Percentiles rank a stretch among this genome's conserved stretches.
Conservation (phyloP, 495 filamentous ascomycete genomes). For the Daldinia childiae region DNA sequence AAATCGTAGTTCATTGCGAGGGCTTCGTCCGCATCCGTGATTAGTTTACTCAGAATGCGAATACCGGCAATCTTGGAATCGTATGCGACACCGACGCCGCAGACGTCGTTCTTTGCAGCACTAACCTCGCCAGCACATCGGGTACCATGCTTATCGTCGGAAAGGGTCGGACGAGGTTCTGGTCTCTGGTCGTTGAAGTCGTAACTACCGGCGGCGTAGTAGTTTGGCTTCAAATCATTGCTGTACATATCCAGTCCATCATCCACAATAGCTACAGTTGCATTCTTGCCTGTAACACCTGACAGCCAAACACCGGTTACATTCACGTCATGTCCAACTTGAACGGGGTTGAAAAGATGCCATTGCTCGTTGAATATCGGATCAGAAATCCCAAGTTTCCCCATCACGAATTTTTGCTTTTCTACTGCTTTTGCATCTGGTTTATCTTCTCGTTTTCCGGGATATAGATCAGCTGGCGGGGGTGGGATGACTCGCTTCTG, state of each 20-base stretch:
- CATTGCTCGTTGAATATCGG: constrained; percentile 94
- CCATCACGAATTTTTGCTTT: constrained; percentile 68
- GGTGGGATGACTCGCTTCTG: constrained; percentile 76
- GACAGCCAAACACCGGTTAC: constrained; percentile 91
- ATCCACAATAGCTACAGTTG: constrained; percentile 92
- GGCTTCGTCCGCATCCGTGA: constrained; percentile 92
- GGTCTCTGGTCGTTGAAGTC: constrained; percentile 89
- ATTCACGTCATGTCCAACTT: constrained; percentile 91
- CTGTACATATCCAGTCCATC: constrained; percentile 98
- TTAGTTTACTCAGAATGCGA: constrained; percentile 88
- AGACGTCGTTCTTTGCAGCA: constrained; percentile 90
- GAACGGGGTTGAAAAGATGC: constrained; percentile 88
- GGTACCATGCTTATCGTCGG: constrained; percentile 89
- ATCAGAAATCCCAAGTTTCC: constrained; percentile 76
- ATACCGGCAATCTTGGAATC: constrained; percentile 89
- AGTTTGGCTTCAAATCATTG: constrained; percentile 88
- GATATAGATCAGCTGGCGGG: constrained; percentile 24
- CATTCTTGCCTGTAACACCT: constrained; percentile 90
- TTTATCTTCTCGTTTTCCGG: constrained; percentile 39
- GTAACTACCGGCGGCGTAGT: constrained; percentile 89
- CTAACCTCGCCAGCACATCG: constrained; percentile 94
- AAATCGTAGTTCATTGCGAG: constrained; percentile 90
- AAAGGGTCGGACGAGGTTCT: constrained; percentile 80
- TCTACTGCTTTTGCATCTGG: constrained; percentile 62
- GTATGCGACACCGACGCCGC: constrained; percentile 93